These are phyloP conservation scores for Sporodiniella umbellata DNA, from an alignment of 371 early-diverging fungal genomes.

Conservation along the genomic window DNA sequence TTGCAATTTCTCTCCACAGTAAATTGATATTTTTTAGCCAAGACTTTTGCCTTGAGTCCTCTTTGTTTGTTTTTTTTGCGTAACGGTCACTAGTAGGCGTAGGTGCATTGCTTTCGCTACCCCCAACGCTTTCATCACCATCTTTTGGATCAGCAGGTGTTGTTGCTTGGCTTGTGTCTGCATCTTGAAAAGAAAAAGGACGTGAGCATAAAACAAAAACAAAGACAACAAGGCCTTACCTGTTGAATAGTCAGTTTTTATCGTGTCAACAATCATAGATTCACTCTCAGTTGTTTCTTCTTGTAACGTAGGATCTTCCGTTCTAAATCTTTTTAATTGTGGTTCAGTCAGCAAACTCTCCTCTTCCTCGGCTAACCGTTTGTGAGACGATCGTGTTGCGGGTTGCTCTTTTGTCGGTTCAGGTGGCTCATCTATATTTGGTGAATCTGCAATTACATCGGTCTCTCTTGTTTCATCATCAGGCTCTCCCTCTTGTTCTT, in stretches of 20 bases:
- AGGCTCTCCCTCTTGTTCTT: too few relatives aligned
- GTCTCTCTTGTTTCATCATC: too few relatives aligned
- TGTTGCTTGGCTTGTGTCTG: constrained; percentile 19
- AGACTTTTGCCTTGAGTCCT: constrained; percentile 40
- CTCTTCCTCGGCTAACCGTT: not conserved
- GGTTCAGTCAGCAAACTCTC: not conserved
- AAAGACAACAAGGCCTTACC: too few relatives aligned
- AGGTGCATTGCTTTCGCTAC: constrained; percentile 26
- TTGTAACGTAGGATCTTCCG: not conserved
- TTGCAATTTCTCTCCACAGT: constrained; percentile 82
- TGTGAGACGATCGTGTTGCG: not conserved
- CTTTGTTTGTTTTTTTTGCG: constrained; percentile 8
- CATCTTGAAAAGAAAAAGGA: not conserved
- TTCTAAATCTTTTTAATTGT: not conserved
- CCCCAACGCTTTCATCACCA: constrained; percentile 29
- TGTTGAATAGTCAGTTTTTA: constrained; percentile 18
- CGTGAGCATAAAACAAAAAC: too few relatives aligned
- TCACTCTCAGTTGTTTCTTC: not conserved
- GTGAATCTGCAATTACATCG: too few relatives aligned
- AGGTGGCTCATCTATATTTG: too few relatives aligned
- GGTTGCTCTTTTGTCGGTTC: not conserved
- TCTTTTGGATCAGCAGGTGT: constrained; percentile 24
- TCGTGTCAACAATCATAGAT: constrained; percentile 4
- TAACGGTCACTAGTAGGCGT: constrained; percentile 13
- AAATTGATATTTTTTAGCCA: constrained; percentile 73